Evolutionary conservation across 306 rosid species (phyloP).

Genomic region (Pterocarpus santalinus): DNA sequence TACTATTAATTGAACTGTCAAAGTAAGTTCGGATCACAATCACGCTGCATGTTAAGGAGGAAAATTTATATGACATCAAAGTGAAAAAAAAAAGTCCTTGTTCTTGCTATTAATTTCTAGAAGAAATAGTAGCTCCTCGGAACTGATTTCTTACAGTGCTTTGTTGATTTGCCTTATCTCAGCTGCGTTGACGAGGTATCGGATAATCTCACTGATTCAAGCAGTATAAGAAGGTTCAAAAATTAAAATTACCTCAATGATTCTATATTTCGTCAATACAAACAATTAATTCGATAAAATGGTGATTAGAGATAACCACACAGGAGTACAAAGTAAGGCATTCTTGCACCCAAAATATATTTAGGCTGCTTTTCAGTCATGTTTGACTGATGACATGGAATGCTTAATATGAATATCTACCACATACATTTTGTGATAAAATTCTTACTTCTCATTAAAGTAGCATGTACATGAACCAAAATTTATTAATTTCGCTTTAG

Average conservation of each 20-base stretch:
- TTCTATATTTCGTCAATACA: neutral
- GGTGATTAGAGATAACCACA: too few species aligned
- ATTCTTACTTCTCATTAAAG: too few species aligned
- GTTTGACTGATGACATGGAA: too few species aligned
- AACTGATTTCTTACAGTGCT: neutral
- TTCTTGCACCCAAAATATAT: too few species aligned
- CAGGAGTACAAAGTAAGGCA: too few species aligned
- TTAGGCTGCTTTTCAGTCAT: too few species aligned
- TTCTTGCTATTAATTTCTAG: neutral
- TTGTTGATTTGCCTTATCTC: neutral
- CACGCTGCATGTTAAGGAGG: neutral
- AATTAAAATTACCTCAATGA: neutral
- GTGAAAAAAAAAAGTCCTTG: too few species aligned
- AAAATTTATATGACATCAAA: too few species aligned
- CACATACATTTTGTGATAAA: too few species aligned
- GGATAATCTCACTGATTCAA: neutral
- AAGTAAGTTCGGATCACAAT: slow-evolving; percentile 4
- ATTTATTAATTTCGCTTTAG: too few species aligned
- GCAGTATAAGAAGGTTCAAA: neutral
- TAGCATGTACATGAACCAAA: too few species aligned
- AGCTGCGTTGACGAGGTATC: neutral
- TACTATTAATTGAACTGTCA: slow-evolving; percentile 16
- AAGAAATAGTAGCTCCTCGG: neutral
- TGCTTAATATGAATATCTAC: too few species aligned
- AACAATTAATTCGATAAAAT: neutral